Percentiles rank a stretch among this genome's conserved stretches.
Evolutionary conservation across 495 filamentous ascomycete genomes (phyloP).

Genomic region (Saxophila tyrrhenica): DNA sequence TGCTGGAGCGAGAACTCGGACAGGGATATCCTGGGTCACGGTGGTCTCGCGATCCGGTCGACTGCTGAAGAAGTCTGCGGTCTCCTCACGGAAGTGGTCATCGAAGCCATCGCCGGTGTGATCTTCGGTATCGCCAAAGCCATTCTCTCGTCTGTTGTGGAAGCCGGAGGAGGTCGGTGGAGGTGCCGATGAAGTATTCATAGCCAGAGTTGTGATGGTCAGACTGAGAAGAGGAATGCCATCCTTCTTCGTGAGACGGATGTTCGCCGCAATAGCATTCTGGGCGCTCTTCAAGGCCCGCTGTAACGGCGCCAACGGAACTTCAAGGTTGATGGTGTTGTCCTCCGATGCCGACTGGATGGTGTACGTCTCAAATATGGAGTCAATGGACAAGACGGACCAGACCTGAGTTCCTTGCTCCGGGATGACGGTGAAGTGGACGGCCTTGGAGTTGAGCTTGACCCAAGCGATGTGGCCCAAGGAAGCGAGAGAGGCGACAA

Average conservation of each 20-base stretch:
- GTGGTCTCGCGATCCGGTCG: constrained; percentile 59
- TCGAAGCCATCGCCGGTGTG: background rate
- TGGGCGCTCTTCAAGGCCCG: constrained; percentile 78
- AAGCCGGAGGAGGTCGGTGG: constrained; percentile 2
- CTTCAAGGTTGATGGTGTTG: constrained; percentile 90
- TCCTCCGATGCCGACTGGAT: constrained; percentile 67
- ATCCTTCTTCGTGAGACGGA: constrained; percentile 88
- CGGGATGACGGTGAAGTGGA: constrained; percentile 90
- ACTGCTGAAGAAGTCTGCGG: constrained; percentile 31
- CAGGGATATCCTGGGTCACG: constrained; percentile 93
- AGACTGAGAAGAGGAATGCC: constrained; percentile 71
- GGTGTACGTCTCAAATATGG: constrained; percentile 80
- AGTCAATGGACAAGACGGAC: constrained; percentile 48
- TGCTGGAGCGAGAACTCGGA: constrained; percentile 69
- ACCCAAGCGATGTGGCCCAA: constrained; percentile 91
- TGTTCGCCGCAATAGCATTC: constrained; percentile 60
- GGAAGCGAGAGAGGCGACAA: constrained; percentile 72
- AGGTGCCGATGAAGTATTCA: constrained; percentile 22
- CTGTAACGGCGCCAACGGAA: constrained; percentile 68
- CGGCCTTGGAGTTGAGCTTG: constrained; percentile 68
- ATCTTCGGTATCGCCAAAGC: constrained; percentile 25
- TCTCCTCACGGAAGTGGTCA: constrained; percentile 10
- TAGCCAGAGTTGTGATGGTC: constrained; percentile 61
- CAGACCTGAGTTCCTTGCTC: constrained; percentile 92
- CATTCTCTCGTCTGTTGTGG: background rate